Evolutionary conservation across 352 stramenopile genomes (phyloP).

Genomic region (Phytophthora multivora): DNA sequence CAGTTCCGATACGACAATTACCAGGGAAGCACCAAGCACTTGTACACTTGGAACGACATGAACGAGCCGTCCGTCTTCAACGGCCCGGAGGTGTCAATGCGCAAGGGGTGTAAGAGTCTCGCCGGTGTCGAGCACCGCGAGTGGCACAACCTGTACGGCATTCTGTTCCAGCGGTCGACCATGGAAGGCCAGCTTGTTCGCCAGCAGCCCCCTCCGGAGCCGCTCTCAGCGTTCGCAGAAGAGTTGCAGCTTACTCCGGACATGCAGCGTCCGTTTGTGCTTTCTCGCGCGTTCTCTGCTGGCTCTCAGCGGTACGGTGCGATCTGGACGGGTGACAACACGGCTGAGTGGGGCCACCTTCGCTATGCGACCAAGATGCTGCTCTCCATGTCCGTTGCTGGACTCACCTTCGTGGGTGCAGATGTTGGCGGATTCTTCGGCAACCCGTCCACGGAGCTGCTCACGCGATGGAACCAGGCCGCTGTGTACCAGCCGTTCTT

Average conservation of each 20-base stretch:
- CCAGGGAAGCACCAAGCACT: conserved; percentile 85
- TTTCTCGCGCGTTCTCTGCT: conserved; percentile 97
- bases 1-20: conserved; percentile 97
- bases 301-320: conserved; percentile 97
- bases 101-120: conserved; percentile 93
- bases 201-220: conserved; percentile 58
- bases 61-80: conserved; percentile 99
- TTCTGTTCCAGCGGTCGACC: conserved; percentile 97
- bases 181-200: conserved; percentile 91
- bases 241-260: conserved; percentile 40
- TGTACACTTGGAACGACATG: conserved; percentile 99
- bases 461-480: conserved; percentile 96
- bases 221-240: conserved; percentile 45
- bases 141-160: conserved; percentile 99
- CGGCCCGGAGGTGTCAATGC: conserved; percentile 98
- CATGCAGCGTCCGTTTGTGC: conserved; percentile 95
- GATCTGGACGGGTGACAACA: conserved; percentile 99
- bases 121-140: conserved; percentile 97
- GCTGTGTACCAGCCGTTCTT: conserved; percentile 99
- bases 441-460: conserved; percentile 95
- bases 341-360: conserved; percentile 96
- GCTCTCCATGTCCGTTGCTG: conserved; percentile 94
- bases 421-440: conserved; percentile 99
- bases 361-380: conserved; percentile 97
- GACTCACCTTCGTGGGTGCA: conserved; percentile 97